Evolutionary conservation across 2,329 filamentous ascomycete species (phyloP), one percentile per base, ranked within the genome.

Genomic region (Fusarium neocosmosporiellum): DNA sequence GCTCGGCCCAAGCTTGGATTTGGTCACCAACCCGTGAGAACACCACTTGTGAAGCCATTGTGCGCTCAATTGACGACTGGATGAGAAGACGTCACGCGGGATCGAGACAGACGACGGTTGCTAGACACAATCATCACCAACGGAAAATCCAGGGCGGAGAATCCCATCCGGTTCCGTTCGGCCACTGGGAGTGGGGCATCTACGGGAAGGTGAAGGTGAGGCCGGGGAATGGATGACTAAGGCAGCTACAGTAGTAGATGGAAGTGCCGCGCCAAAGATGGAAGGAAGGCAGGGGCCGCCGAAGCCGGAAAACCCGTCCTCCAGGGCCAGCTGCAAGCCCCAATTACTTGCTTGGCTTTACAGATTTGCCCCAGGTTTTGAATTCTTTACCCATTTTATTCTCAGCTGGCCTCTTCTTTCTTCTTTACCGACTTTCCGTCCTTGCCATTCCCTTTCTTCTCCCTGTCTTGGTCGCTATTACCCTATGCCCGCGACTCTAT

Each of bases 11-110:
- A 53, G 69, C 59, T 61, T 36, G 5, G n/a, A 14, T 29, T 39
- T 22, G 36, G 57, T 16, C 11, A 53, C 84, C 80, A 79, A 90
- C 88, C 86, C 84, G 85, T 82, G 85, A 86, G 78, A 89, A 83
- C 81, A 90, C 83, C 82, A 89, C 84, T 88, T 88, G 87, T 79
- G 88, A 86, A 83, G 88, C 88, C 88, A 90, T 90, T 81, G 81
- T 86, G 79, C 78, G 80, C 82, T 84, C 85, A 86, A 86, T 87
- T 85, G 85, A 82, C 75, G 76, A 74, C 71, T 71, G 67, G 66
- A 67, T 66, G 66, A 67, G 63, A 73, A 66, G 72, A 70, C 73
- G 73, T 76, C 75, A 75, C 76, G 71, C 76, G 76, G 70, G 71
- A 63, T 74, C 78, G 67, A 73, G 63, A 67, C 70, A 72, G 62